Evolutionary conservation across 2,329 filamentous ascomycete species (phyloP).

Genomic region (Claviceps sorghi): DNA sequence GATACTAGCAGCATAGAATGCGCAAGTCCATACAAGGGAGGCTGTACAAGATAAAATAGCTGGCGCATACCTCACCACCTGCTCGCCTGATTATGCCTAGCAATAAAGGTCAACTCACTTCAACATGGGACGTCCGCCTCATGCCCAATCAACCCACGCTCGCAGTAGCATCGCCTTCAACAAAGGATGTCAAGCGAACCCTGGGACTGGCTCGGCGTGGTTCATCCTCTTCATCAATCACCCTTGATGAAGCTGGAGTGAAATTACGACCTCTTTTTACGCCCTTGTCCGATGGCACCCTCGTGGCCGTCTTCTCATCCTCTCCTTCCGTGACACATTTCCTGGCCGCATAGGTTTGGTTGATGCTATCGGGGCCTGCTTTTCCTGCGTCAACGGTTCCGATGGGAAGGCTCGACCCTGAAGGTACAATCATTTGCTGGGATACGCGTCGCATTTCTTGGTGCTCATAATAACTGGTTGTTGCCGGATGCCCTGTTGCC

Average conservation of each 20-base stretch:
- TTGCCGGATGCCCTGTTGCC: slow-evolving; percentile 9
- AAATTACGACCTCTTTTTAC: slow-evolving; percentile 32
- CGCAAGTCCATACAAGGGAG: not conserved
- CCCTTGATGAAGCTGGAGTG: slow-evolving; percentile 30
- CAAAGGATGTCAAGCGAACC: slow-evolving; percentile 11
- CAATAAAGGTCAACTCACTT: not conserved
- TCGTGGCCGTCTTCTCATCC: not conserved
- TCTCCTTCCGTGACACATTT: not conserved
- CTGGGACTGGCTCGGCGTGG: slow-evolving; percentile 19
- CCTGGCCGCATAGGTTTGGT: not conserved
- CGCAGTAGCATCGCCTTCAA: not conserved
- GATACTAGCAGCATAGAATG: not conserved
- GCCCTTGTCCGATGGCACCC: slow-evolving; percentile 17
- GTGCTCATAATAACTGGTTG: slow-evolving; percentile 10
- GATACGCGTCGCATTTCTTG: slow-evolving; percentile 26
- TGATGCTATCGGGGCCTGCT: not conserved
- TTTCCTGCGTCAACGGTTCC: not conserved
- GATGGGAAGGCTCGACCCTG: slow-evolving; percentile 9
- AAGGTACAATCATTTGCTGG: slow-evolving; percentile 21
- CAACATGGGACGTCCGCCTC: not conserved
- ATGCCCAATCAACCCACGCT: not conserved
- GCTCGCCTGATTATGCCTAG: not conserved
- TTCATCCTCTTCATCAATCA: slow-evolving; percentile 33
- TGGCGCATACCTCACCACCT: not conserved
- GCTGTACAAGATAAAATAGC: not conserved